Conservation (phyloP, 179 eudicot species). For the Spinacia oleracea region DNA sequence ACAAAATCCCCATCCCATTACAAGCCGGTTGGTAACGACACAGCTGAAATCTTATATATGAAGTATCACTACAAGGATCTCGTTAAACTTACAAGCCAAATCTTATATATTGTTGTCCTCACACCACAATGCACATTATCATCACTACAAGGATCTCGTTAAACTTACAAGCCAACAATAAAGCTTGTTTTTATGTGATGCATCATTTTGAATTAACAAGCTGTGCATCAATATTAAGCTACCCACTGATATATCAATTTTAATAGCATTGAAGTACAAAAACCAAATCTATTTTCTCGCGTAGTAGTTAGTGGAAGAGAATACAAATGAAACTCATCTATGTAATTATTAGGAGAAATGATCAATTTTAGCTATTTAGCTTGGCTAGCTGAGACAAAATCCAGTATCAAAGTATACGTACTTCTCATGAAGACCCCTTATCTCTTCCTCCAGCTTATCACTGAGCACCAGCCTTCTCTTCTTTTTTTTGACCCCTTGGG, state of each 20-base stretch:
- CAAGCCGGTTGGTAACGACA: not conserved
- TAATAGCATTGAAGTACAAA: not conserved
- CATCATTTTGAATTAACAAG: not conserved
- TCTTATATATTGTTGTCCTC: not conserved
- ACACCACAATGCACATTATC: not conserved
- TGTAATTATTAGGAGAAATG: slow-evolving; percentile 1
- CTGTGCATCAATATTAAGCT: not conserved
- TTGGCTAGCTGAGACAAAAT: slow-evolving; percentile 2
- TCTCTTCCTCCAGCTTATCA: slow-evolving; percentile 58
- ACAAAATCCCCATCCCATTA: not conserved
- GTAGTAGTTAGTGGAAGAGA: not conserved
- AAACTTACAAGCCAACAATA: not conserved
- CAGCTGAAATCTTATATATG: too few relatives aligned
- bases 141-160: not conserved
- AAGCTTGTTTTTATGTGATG: slow-evolving; percentile 6
- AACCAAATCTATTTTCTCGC: slow-evolving; percentile 17
- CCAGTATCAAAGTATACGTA: slow-evolving; percentile 36
- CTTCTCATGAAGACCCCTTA: slow-evolving; percentile 66
- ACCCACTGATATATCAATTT: not conserved
- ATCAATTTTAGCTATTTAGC: not conserved
- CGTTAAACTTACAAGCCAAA: not conserved
- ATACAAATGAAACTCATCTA: slow-evolving; percentile 7
- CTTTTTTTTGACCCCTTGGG: slow-evolving; percentile 39
- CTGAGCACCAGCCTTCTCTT: slow-evolving; percentile 54
- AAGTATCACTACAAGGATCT: not conserved